phyloP scores from a whole-genome alignment of 2,329 filamentous ascomycete species.

The Aureobasidium sp. region DNA sequence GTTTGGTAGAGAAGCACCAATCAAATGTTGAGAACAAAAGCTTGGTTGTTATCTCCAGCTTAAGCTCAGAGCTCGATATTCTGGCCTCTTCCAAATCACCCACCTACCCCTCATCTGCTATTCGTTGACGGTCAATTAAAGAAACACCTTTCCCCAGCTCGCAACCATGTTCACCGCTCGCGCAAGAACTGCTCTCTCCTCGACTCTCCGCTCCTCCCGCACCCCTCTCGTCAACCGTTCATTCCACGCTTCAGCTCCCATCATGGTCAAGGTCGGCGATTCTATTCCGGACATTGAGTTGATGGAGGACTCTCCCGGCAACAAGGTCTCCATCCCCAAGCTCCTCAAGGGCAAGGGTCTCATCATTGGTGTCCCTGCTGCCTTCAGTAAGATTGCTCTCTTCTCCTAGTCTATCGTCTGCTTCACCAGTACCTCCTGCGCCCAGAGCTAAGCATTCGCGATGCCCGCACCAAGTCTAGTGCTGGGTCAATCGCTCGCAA shows the following conservation, averaged over 20 bases:
- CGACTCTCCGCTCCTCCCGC: constrained; percentile 18
- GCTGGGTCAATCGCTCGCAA: neutral
- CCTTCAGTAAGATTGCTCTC: constrained; percentile 31
- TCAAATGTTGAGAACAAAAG: constrained; percentile 1
- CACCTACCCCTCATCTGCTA: constrained; percentile 9
- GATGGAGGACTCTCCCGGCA: constrained; percentile 80
- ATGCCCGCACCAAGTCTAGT: neutral
- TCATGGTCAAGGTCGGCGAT: constrained; percentile 70
- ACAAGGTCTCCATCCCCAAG: constrained; percentile 79
- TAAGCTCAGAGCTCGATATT: constrained; percentile 11
- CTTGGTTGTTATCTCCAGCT: constrained; percentile 2
- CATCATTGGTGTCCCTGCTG: constrained; percentile 71
- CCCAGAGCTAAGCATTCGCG: neutral
- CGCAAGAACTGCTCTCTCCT: constrained; percentile 19
- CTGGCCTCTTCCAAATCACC: constrained; percentile 7
- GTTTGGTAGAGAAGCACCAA: neutral
- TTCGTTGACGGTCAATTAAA: neutral
- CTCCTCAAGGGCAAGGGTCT: constrained; percentile 72
- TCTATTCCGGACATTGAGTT: constrained; percentile 68
- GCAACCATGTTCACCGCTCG: constrained; percentile 26
- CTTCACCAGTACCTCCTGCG: neutral
- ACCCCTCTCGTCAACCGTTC: constrained; percentile 19
- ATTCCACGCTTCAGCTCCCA: constrained; percentile 60
- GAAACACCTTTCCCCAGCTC: constrained; percentile 6
- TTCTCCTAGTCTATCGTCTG: neutral